Evolutionary conservation across 2,329 filamentous ascomycete genomes (phyloP), one percentile per base, ranked within the genome.

Genomic region (Lecanicillium sp.): DNA sequence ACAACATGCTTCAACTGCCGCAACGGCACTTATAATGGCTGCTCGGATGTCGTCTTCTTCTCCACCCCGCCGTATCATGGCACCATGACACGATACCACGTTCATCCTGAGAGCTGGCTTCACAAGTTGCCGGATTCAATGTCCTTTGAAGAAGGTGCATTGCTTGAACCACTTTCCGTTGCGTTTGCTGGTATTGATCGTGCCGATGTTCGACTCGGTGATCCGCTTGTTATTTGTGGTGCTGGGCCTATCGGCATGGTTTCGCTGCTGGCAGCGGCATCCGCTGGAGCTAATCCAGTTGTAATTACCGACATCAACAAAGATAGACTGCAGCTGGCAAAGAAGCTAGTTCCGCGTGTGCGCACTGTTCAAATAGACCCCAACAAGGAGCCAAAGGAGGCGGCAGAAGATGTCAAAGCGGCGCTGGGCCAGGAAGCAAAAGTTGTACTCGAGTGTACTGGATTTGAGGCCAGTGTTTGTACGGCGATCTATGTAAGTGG

Each of bases 401-500:
- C 48, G 1, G 49, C 50, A 2, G 51, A 55, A 34, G 51, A 49
- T 5, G 51, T 53, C 2, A 42, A 46, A 13, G 53, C 52, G 31
- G 47, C 45, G 1, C 19, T 53, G 9, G 44, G 43, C 2, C 44
- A 48, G n/a, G 50, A 80, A 50, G 76, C 78, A 3, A 67, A 71
- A 19, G 58, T 81, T 22, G 73, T 70, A 3, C 65, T 84, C 54
- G 80, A 83, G 53, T 83, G 78, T 59, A 83, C 79, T 0, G 80
- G 79, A 35, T 75, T 82, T 12, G 78, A 82, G 52, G 71, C 66
- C 45, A 75, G 69, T 49, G 74, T 84, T 46, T 65, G 65, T 7
- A 67, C 71, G 16, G 78, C 75, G 9, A 81, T 83, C 47, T 75
- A 78, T 58, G 70, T 58, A 40, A 43, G 54, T 51, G 22, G 22